phyloP scores from a whole-genome alignment of 768 basidiomycete species.

The Tulasnella sp. region DNA sequence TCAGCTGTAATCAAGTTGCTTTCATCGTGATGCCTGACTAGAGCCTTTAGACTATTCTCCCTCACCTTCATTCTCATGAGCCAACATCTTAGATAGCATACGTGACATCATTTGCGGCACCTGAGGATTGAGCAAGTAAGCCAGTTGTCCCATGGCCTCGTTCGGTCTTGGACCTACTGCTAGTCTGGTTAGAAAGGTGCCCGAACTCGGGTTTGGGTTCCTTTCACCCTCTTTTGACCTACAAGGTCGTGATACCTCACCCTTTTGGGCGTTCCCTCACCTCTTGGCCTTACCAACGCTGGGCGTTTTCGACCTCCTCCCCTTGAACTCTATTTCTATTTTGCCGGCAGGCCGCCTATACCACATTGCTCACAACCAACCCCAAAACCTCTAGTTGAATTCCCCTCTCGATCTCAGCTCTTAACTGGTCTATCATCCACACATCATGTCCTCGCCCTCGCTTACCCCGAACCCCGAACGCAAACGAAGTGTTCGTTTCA shows the following conservation, averaged over 20 bases:
- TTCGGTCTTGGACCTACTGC: neutral
- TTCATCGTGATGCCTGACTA: neutral
- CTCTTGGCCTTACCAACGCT: neutral
- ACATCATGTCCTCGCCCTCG: neutral
- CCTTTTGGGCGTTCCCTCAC: neutral
- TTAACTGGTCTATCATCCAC: neutral
- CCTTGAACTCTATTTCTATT: neutral
- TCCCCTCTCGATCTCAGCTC: neutral
- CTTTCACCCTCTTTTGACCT: neutral
- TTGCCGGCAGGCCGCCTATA: neutral
- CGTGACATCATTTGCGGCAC: too few relatives aligned
- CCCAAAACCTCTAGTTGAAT: neutral
- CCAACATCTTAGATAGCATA: too few relatives aligned
- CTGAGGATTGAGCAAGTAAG: too few relatives aligned
- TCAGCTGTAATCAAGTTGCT: constrained; percentile 5
- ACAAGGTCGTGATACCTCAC: neutral
- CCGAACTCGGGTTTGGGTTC: neutral
- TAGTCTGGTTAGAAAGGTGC: neutral
- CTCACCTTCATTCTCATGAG: neutral
- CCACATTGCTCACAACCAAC: neutral
- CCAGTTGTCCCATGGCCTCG: neutral
- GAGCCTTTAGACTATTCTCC: neutral
- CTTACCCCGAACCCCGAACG: neutral
- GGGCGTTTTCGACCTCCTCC: neutral
- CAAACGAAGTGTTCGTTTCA: constrained; percentile 15